Conservation (phyloP, 1,139 yeast species). For the Pneumocystis jirovecii region DNA sequence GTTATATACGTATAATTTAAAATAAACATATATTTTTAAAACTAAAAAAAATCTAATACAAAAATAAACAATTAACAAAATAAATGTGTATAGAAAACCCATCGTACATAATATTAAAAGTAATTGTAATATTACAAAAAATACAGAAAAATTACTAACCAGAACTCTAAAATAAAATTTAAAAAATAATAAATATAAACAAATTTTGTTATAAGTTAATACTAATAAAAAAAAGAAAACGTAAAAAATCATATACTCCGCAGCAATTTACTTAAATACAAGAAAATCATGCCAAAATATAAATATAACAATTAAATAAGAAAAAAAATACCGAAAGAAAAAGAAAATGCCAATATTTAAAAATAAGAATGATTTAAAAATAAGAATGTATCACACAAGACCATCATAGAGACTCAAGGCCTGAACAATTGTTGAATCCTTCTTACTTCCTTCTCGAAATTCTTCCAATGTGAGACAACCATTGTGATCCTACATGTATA, state of each 20-base stretch:
- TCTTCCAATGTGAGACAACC: slow-evolving; percentile 64
- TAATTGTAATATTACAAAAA: neutral
- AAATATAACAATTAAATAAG: neutral
- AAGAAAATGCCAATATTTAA: neutral
- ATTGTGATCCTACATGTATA: slow-evolving; percentile 31
- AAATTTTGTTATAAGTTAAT: neutral
- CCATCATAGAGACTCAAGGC: slow-evolving; percentile 42
- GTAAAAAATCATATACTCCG: neutral
- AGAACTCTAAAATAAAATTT: neutral
- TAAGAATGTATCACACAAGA: slow-evolving; percentile 17
- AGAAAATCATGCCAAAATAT: neutral
- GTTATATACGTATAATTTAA: too few species aligned
- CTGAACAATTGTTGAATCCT: slow-evolving; percentile 66
- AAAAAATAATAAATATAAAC: neutral
- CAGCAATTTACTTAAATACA: neutral
- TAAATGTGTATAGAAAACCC: too few species aligned
- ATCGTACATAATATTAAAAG: too few species aligned
- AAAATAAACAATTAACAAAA: too few species aligned
- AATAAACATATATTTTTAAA: too few species aligned
- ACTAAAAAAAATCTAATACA: too few species aligned
- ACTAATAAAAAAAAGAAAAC: neutral
- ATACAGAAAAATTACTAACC: too few species aligned
- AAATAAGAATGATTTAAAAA: neutral
- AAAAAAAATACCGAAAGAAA: neutral
- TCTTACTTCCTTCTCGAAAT: slow-evolving; percentile 63